A percentile compares a stretch with the other conserved stretches of the same genome.
phyloP scores from a whole-genome alignment of 352 stramenopile species.

The Phytophthora pseudosyringae region DNA sequence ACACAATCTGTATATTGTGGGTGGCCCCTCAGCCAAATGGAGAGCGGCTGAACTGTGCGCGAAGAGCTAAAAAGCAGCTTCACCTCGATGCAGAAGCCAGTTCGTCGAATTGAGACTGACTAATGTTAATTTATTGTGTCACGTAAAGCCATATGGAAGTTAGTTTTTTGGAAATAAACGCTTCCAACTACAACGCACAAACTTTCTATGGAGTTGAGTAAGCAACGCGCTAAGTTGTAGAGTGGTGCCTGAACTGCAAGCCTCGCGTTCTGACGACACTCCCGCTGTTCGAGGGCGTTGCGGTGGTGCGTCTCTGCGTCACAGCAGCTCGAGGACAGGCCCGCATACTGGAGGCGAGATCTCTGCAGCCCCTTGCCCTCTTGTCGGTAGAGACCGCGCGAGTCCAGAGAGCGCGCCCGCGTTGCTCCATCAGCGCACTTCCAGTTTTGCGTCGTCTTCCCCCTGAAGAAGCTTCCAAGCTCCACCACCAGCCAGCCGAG shows the following conservation, averaged over 20 bases:
- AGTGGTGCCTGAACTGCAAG: constrained; percentile 7
- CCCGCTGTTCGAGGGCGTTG: constrained; percentile 31
- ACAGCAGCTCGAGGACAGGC: constrained; percentile 22
- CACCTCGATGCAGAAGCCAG: background rate
- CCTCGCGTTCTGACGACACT: constrained; percentile 21
- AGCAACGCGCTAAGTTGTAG: background rate
- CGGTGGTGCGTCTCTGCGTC: constrained; percentile 19
- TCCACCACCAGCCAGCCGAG: constrained; percentile 17
- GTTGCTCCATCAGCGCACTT: constrained; percentile 21
- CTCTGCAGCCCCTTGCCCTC: background rate
- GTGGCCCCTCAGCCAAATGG: background rate
- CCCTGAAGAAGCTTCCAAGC: background rate
- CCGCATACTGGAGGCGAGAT: constrained; percentile 27
- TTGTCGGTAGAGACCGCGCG: constrained; percentile 11
- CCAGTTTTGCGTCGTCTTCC: constrained; percentile 29
- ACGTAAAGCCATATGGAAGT: constrained; percentile 6
- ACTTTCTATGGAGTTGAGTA: background rate
- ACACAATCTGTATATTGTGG: constrained; percentile 7
- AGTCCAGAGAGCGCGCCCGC: constrained; percentile 20
- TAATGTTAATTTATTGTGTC: constrained; percentile 21
- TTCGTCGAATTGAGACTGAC: constrained; percentile 15
- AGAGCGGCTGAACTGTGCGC: background rate
- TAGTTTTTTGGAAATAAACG: constrained; percentile 15
- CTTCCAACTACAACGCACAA: background rate
- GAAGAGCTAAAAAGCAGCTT: no score